A percentile compares a stretch with the other conserved stretches of the same genome.
These are phyloP conservation scores for Taiozyma sp. DNA, from an alignment of 1,139 yeast genomes.

Conservation along the genomic window DNA sequence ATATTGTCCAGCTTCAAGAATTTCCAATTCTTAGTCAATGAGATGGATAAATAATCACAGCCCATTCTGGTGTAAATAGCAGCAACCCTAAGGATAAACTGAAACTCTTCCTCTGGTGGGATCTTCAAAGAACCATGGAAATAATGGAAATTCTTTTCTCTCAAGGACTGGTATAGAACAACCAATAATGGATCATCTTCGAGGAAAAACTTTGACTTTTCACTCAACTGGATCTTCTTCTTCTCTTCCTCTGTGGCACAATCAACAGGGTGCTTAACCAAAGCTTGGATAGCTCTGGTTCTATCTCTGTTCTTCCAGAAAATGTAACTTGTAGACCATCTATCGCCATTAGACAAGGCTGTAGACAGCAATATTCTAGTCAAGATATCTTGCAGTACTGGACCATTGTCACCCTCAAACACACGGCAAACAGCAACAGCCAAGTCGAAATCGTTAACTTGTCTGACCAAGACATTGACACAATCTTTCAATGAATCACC, in stretches of 20 bases:
- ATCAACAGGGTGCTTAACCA: constrained; percentile 52
- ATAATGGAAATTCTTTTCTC: constrained; percentile 45
- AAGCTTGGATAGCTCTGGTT: constrained; percentile 56
- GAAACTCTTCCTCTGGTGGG: constrained; percentile 49
- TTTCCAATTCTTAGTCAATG: constrained; percentile 63
- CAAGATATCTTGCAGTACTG: constrained; percentile 46
- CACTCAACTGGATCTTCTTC: constrained; percentile 21
- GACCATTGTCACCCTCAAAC: constrained; percentile 55
- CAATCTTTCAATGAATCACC: constrained; percentile 77
- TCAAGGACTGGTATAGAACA: constrained; percentile 56
- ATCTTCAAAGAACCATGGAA: constrained; percentile 44
- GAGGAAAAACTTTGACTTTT: constrained; percentile 42
- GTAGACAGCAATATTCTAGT: constrained; percentile 49
- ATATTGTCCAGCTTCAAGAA: constrained; percentile 35
- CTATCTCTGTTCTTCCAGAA: constrained; percentile 61
- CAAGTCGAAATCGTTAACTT: constrained; percentile 61
- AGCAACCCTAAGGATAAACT: constrained; percentile 57
- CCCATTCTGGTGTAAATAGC: constrained; percentile 83
- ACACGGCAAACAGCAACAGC: constrained; percentile 81
- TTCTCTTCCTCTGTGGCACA: constrained; percentile 24
- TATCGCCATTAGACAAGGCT: constrained; percentile 60
- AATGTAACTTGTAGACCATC: constrained; percentile 84
- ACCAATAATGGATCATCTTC: constrained; percentile 82
- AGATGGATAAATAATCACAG: constrained; percentile 72
- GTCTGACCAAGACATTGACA: constrained; percentile 64